A percentile compares a stretch with the other conserved stretches of the same genome.
These are phyloP conservation scores for Filobasidium floriforme DNA, from an alignment of 768 basidiomycete genomes.

Conservation along the genomic window DNA sequence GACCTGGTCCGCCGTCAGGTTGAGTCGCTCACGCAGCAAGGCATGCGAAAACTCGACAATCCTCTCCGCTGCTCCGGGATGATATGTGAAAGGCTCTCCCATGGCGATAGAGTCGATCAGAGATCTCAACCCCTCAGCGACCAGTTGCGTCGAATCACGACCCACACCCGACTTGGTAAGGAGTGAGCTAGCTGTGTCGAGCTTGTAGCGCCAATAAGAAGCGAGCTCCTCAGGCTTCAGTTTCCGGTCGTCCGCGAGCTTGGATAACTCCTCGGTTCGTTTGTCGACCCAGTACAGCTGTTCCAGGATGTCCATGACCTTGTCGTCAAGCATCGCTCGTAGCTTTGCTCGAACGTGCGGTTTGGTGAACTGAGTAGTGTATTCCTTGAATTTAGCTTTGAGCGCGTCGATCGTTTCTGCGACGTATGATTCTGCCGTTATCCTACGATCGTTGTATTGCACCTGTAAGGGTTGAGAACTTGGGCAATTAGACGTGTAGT, in stretches of 20 bases:
- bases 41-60: conserved; percentile 85
- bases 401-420: conserved; percentile 92
- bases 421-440: conserved; percentile 92
- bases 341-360: conserved; percentile 80
- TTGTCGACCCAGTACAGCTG: conserved; percentile 95
- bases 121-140: conserved; percentile 82
- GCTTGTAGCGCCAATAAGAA: conserved; percentile 90
- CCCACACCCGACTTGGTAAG: conserved; percentile 95
- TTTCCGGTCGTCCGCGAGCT: conserved; percentile 62
- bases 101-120: conserved; percentile 82
- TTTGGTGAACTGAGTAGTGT: conserved; percentile 75
- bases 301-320: conserved; percentile 93
- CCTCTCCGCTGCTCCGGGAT: conserved; percentile 79
- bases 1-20: conserved; percentile 93
- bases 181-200: conserved; percentile 84
- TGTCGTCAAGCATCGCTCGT: conserved; percentile 88
- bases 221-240: conserved; percentile 67
- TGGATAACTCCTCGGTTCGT: conserved; percentile 65
- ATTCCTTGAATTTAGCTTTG: conserved; percentile 77
- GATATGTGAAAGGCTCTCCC: conserved; percentile 84
- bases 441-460: conserved; percentile 73
- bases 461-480: conserved; percentile 26
- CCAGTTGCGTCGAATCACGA: conserved; percentile 83
- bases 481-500: neutral
- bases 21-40: conserved; percentile 86